Base-by-base conservation (phyloP, 768 basidiomycete genomes). In the Hortiboletus campestris region DNA sequence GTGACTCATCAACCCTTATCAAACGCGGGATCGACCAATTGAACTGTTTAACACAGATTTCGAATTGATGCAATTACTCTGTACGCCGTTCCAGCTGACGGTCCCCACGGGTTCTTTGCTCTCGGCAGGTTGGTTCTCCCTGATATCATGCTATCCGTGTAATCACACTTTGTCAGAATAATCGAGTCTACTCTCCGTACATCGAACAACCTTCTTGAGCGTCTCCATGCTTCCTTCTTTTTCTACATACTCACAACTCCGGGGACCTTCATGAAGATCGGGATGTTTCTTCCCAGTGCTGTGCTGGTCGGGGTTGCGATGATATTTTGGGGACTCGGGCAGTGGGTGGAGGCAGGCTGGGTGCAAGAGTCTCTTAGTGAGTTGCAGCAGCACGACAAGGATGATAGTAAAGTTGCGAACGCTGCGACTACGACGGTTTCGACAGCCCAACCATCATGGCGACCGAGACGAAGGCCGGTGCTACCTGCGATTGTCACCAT, bases 191-290 rank as follows among this genome's bases (percentile, higher is more conserved):
- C 89, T 14, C 78, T 97, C 32, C 83, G 95, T 55, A 91, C 94
- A 14, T 83, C 86, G 67, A 98, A 97, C 72, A 99, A 99, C 67
- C 81, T 98, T 7, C 80, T 98, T 19, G 97, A 99, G 67, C 85
- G 97, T 16, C 83, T 98, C 20, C 97, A 99, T 69, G 95, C 95
- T 2, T 98, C 96, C 0, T 95, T 96, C 74, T 98, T 98, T 77
- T 94, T 98, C 75, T 98, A 95, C 74, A 78, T 98, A 57, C 63
- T 74, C 20, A 67, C 71, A 13, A 72, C 75, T 38, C 78, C 84
- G 1, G 76, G 73, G 6, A 80, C 78, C 2, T 97, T 96, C 74
- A 80, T 93, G 62, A 91, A 95, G 67, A 93, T 98, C 29, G 95
- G 94, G 3, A 83, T 78, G 63, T 99, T 92, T 71, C 79, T 99